Evolutionary conservation across 2,329 filamentous ascomycete genomes (phyloP).

Genomic region (Xenosphaeropsis pyriputrescens): DNA sequence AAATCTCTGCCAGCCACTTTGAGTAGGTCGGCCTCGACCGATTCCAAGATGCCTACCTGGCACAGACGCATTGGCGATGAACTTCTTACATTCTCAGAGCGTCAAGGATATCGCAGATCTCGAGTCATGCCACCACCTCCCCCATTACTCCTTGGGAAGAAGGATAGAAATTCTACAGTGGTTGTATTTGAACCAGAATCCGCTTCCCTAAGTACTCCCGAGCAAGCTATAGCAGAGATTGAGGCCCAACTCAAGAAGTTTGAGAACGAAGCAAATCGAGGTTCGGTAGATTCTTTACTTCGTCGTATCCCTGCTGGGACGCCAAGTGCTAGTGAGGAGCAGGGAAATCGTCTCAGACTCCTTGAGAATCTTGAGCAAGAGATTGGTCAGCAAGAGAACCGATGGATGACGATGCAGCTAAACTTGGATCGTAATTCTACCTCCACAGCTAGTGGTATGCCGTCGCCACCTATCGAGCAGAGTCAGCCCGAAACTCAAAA

Average conservation of each 20-base stretch:
- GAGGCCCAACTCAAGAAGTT: constrained; percentile 16
- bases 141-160: constrained; percentile 33
- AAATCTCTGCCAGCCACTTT: constrained; percentile 4
- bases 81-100: constrained; percentile 41
- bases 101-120: constrained; percentile 26
- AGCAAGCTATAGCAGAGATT: constrained; percentile 14
- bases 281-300: constrained; percentile 13
- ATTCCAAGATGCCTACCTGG: constrained; percentile 21
- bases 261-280: constrained; percentile 11
- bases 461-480: background rate
- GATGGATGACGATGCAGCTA: constrained; percentile 43
- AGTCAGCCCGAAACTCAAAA: background rate
- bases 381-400: constrained; percentile 42
- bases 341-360: constrained; percentile 18
- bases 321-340: constrained; percentile 1
- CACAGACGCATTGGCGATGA: constrained; percentile 43
- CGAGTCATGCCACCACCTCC: constrained; percentile 41
- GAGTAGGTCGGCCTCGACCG: constrained; percentile 1
- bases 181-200: constrained; percentile 22
- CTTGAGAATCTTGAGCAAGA: constrained; percentile 46
- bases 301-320: constrained; percentile 8
- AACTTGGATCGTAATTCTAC: constrained; percentile 25
- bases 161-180: constrained; percentile 24
- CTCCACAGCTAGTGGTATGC: constrained; percentile 3
- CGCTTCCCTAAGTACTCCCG: constrained; percentile 13